Evolutionary conservation across 1,139 yeast species (phyloP), one percentile per base, ranked within the genome.

Genomic region (Magnusiomyces tetraspermus): DNA sequence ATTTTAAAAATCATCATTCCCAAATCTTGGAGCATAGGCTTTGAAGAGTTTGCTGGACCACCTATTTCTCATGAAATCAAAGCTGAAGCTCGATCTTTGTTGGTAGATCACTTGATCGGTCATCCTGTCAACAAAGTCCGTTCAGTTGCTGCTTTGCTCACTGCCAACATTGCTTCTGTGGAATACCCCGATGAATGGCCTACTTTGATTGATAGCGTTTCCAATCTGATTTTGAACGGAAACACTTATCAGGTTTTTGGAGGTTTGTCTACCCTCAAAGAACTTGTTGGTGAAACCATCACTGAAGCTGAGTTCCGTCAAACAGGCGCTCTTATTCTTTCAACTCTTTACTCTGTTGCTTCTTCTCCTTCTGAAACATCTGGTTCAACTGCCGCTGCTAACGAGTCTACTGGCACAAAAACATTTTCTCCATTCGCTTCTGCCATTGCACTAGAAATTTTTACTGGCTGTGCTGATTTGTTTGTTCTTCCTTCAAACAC

Each of bases 181-280:
- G 98, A 92, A 63, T 90, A 80, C 63, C 98, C 98, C 0, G 97
- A 92, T 62, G 95, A 88, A 63, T 92, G 97, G 97, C 96, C 97
- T 0, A 76, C 75, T 31, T 71, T 92, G 48, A 65, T 90, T 54
- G 69, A 71, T 22, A 63, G 67, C 15, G 64, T 85, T 49, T 79
- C 79, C 61, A 61, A 66, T 21, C 69, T 73, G 49, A 62, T 73
- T 36, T 55, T 66, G 13, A 69, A 78, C 3, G 64, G 69, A 37
- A 65, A 70, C 30, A 59, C 73, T 55, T 56, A 57, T 52, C 60
- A 69, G 66, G 50, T 80, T 36, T 68, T 82, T 44, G 95, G 95
- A 8, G 88, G 90, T 0, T 67, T 90, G 53, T 68, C 78, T 1
- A 82, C 89, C 21, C 71, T 92, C 58, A 81, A 79, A 59, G 97